A percentile compares a stretch with the other conserved stretches of the same genome.
phyloP scores from a whole-genome alignment of 768 basidiomycete genomes.

The Lactarius hengduanensis region DNA sequence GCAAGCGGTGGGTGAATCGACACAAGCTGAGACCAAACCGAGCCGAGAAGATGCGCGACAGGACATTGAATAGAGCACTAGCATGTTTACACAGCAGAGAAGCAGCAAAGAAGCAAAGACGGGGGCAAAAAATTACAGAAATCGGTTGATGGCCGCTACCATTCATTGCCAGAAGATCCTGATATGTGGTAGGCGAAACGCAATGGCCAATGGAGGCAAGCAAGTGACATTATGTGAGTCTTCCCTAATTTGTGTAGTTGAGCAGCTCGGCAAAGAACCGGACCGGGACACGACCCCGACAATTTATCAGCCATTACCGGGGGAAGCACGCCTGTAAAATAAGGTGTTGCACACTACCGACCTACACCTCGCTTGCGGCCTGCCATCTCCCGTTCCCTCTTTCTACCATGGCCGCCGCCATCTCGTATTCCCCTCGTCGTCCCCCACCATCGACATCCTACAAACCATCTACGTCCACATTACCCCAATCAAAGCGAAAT shows the following conservation, averaged over 20 bases:
- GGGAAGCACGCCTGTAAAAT: neutral
- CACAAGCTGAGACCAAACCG: neutral
- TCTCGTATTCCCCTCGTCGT: conserved; percentile 2
- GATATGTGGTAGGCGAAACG: neutral
- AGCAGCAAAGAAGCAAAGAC: neutral
- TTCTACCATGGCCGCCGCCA: conserved; percentile 1
- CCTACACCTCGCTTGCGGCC: neutral
- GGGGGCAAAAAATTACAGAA: neutral
- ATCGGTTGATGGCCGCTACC: neutral
- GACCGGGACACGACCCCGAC: no score
- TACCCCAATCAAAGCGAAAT: conserved; percentile 4
- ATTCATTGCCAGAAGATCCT: neutral
- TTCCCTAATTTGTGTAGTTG: no score
- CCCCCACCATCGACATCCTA: neutral
- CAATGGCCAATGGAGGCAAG: neutral
- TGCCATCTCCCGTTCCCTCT: neutral
- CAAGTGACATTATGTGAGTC: neutral
- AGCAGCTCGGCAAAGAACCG: no score
- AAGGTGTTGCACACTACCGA: neutral
- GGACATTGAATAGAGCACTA: neutral
- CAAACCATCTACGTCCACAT: neutral
- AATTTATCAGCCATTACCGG: no score
- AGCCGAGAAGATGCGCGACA: neutral
- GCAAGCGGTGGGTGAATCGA: neutral
- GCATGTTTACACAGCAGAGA: neutral